Percentiles rank a stretch among this genome's conserved stretches.
These are phyloP conservation scores for Zopfia rhizophila DNA, from an alignment of 2,329 filamentous ascomycete species.

Conservation along the genomic window DNA sequence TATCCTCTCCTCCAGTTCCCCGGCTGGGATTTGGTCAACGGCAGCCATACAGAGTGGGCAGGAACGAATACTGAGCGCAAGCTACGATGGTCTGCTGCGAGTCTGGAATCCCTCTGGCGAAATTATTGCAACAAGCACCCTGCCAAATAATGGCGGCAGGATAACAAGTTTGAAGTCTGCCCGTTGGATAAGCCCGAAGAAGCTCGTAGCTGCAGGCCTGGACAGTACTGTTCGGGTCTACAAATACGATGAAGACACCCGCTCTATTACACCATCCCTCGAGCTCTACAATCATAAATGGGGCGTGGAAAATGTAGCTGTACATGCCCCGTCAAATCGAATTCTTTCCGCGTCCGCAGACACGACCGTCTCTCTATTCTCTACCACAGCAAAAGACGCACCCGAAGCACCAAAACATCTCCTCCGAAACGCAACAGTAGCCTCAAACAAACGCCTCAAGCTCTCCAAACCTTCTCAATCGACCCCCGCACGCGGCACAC, in stretches of 20 bases:
- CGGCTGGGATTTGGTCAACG: slow-evolving; percentile 67
- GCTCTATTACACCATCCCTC: slow-evolving; percentile 74
- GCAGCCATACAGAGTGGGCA: slow-evolving; percentile 63
- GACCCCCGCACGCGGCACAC: slow-evolving; percentile 79
- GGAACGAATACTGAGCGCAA: slow-evolving; percentile 86
- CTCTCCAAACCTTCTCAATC: slow-evolving; percentile 65
- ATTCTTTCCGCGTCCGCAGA: slow-evolving; percentile 89
- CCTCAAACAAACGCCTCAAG: slow-evolving; percentile 80
- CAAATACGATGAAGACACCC: slow-evolving; percentile 79
- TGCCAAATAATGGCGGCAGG: slow-evolving; percentile 70
- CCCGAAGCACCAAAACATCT: slow-evolving; percentile 77
- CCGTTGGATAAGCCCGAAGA: slow-evolving; percentile 80
- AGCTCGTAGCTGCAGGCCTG: slow-evolving; percentile 83
- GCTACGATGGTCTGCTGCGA: slow-evolving; percentile 88
- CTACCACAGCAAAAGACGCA: slow-evolving; percentile 77
- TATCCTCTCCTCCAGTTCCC: slow-evolving; percentile 75
- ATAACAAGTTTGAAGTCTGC: slow-evolving; percentile 80
- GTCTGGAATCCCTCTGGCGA: slow-evolving; percentile 91
- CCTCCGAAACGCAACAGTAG: slow-evolving; percentile 72
- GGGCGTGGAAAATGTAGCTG: slow-evolving; percentile 77
- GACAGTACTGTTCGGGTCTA: slow-evolving; percentile 89
- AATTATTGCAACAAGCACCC: slow-evolving; percentile 78
- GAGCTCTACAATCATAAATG: slow-evolving; percentile 86
- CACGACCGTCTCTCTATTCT: slow-evolving; percentile 88
- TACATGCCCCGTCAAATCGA: slow-evolving; percentile 77